Evolutionary conservation across 1,284 basidiomycete species (phyloP).

Genomic region (Thelephora terrestris): DNA sequence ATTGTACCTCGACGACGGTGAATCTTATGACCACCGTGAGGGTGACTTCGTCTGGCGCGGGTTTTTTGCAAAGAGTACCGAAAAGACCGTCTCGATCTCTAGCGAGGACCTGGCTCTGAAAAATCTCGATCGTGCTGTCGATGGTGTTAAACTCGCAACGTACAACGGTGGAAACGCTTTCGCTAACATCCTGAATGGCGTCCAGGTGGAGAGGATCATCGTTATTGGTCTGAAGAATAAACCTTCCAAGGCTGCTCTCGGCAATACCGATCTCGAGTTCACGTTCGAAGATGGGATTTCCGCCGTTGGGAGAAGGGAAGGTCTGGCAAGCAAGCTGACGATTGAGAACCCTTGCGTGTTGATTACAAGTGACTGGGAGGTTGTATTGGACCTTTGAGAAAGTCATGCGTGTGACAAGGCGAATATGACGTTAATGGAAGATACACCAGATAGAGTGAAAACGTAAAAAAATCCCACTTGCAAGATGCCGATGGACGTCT

Average conservation of each 20-base stretch:
- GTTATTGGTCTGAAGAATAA: constrained; percentile 62
- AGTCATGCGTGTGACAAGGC: background rate
- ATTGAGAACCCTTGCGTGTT: constrained; percentile 74
- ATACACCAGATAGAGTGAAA: too few species aligned
- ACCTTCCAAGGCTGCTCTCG: constrained; percentile 50
- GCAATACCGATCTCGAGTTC: constrained; percentile 45
- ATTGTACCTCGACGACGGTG: constrained; percentile 94
- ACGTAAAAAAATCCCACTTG: too few species aligned
- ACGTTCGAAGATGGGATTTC: constrained; percentile 42
- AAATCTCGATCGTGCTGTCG: constrained; percentile 37
- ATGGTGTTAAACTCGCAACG: constrained; percentile 36
- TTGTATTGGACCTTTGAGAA: constrained; percentile 26
- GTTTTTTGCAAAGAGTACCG: constrained; percentile 47
- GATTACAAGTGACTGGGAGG: constrained; percentile 63
- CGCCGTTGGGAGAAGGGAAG: constrained; percentile 45
- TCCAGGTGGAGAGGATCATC: constrained; percentile 74
- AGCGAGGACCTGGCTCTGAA: constrained; percentile 45
- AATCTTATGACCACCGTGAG: constrained; percentile 66
- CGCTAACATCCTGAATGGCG: constrained; percentile 53
- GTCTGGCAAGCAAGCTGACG: constrained; percentile 49
- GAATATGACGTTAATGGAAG: too few species aligned
- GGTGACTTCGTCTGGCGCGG: constrained; percentile 81
- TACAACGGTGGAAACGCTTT: constrained; percentile 56
- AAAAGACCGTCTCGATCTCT: constrained; percentile 33
- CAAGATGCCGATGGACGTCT: too few species aligned